Percentiles rank a stretch among this genome's conserved stretches.
Conservation (phyloP, 768 basidiomycete species). For the Dacryopinax spathularia region DNA sequence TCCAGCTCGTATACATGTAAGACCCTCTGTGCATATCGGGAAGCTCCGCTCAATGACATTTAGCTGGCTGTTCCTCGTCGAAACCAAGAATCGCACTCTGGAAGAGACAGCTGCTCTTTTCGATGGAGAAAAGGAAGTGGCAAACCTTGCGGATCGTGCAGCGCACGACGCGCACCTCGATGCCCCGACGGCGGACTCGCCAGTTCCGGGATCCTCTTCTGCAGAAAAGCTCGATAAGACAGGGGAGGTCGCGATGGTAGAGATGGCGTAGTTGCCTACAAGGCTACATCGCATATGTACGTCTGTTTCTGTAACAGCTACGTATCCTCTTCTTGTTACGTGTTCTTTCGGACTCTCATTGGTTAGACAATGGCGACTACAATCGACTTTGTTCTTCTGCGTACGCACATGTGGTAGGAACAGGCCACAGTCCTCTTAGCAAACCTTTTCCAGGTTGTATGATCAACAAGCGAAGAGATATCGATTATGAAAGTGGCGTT, state of each 20-base stretch:
- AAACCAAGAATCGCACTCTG: slow-evolving; percentile 18
- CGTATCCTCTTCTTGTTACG: too few species aligned
- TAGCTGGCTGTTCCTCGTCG: slow-evolving; percentile 37
- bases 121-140: neutral
- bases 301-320: too few species aligned
- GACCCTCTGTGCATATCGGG: neutral
- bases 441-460: too few species aligned
- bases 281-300: too few species aligned
- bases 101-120: slow-evolving; percentile 6
- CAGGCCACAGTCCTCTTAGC: too few species aligned
- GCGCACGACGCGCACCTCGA: neutral
- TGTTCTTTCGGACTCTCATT: neutral
- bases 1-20: slow-evolving; percentile 44
- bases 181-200: too few species aligned
- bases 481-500: too few species aligned
- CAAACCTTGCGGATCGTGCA: neutral
- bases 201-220: neutral
- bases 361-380: too few species aligned
- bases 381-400: too few species aligned
- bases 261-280: neutral
- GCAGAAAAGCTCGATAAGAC: neutral
- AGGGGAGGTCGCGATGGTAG: neutral
- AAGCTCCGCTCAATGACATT: neutral
- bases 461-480: too few species aligned
- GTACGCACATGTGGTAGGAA: too few species aligned